Evolutionary conservation across 306 rosid genomes (phyloP).

Genomic region (apple (Malus domestica)): ASM211411v1 NC_041794.1:6925001-6925500

Average conservation of each 20-base stretch:
- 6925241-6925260: conserved; percentile 8
- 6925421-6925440: background rate
- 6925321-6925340: conserved; percentile 12
- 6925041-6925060: background rate
- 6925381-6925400: conserved; percentile 12
- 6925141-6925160: background rate
- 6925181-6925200: background rate
- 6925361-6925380: conserved; percentile 4
- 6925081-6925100: too few relatives aligned
- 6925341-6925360: conserved; percentile 14
- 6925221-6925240: background rate
- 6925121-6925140: background rate
- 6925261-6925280: conserved; percentile 8
- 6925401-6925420: conserved; percentile 8
- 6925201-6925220: background rate
- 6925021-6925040: background rate
- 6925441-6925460: background rate
- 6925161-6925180: too few relatives aligned
- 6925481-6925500: conserved; percentile 9
- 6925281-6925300: background rate
- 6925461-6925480: conserved; percentile 4
- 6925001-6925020: background rate
- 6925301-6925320: conserved; percentile 11
- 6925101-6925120: too few relatives aligned
- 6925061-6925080: too few relatives aligned